Conservation (phyloP, 441 rosid genomes). For the Mallotus repandus region DNA sequence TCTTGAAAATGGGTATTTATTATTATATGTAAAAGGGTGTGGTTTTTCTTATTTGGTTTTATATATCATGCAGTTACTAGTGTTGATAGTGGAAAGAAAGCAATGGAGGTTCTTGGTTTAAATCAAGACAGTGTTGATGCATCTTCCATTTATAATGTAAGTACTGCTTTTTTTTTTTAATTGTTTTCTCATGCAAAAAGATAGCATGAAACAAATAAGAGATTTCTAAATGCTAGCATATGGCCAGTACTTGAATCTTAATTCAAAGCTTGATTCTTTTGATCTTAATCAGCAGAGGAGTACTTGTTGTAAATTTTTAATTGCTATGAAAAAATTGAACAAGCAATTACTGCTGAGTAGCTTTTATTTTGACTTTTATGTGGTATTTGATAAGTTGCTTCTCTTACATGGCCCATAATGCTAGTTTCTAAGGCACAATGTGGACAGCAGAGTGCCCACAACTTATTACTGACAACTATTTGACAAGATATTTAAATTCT, state of each 20-base stretch:
- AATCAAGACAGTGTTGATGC: neutral
- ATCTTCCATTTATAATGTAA: constrained; percentile 10
- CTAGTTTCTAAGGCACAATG: neutral
- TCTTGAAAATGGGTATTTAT: neutral
- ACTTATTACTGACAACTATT: neutral
- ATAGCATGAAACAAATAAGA: neutral
- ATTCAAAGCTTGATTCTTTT: neutral
- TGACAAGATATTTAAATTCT: neutral
- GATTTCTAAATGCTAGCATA: neutral
- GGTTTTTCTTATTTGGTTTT: neutral
- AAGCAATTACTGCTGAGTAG: neutral
- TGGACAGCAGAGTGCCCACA: neutral
- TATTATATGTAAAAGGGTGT: neutral
- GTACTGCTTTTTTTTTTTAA: neutral
- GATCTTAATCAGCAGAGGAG: neutral
- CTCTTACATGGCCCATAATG: constrained; percentile 7
- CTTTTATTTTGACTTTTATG: neutral
- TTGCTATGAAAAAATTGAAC: neutral
- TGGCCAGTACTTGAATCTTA: neutral
- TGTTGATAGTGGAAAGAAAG: constrained; percentile 26
- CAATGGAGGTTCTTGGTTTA: constrained; percentile 20
- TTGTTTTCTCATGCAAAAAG: neutral
- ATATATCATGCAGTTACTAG: constrained; percentile 16
- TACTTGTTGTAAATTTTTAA: neutral
- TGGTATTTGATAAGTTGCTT: neutral